phyloP scores from a whole-genome alignment of 108 stramenopile species.

The Schizochytrium sp. region DNA sequence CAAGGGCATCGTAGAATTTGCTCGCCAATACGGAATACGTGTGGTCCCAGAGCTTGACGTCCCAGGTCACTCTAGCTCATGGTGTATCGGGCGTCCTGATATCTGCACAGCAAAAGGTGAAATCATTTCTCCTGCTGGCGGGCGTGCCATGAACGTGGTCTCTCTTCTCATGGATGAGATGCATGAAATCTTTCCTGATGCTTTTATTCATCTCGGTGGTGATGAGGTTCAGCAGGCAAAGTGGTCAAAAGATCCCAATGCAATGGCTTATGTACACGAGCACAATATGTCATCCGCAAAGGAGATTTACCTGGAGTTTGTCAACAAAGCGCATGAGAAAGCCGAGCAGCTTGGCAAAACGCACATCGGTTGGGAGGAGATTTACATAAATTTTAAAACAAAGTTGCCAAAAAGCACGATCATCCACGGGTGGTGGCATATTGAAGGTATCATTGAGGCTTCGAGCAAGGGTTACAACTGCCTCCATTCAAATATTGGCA shows the following conservation, averaged over 20 bases:
- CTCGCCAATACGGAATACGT: conserved; percentile 23
- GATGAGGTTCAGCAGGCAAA: conserved; percentile 54
- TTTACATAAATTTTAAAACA: conserved; percentile 72
- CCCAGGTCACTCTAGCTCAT: conserved; percentile 61
- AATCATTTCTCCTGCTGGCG: conserved; percentile 20
- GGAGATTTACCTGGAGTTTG: conserved; percentile 64
- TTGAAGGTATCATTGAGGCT: conserved; percentile 70
- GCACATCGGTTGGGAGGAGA: conserved; percentile 82
- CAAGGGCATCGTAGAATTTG: conserved; percentile 57
- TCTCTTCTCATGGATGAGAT: conserved; percentile 46
- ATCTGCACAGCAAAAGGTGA: conserved; percentile 15
- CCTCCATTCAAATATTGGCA: conserved; percentile 55
- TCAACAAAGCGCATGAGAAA: conserved; percentile 20
- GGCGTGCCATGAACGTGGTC: neutral
- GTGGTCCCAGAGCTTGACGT: conserved; percentile 66
- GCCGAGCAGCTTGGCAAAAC: conserved; percentile 57
- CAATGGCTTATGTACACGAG: neutral
- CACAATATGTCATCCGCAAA: neutral
- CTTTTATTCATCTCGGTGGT: conserved; percentile 62
- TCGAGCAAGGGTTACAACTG: conserved; percentile 63
- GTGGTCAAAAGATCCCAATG: neutral
- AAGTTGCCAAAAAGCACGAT: conserved; percentile 70
- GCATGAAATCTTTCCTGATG: conserved; percentile 10
- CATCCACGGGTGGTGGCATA: conserved; percentile 71
- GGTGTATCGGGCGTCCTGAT: conserved; percentile 61